Evolutionary conservation across 805 yeast genomes (phyloP), one percentile per base, ranked within the genome.

Genomic region (Monosporozyma aerobia): DNA sequence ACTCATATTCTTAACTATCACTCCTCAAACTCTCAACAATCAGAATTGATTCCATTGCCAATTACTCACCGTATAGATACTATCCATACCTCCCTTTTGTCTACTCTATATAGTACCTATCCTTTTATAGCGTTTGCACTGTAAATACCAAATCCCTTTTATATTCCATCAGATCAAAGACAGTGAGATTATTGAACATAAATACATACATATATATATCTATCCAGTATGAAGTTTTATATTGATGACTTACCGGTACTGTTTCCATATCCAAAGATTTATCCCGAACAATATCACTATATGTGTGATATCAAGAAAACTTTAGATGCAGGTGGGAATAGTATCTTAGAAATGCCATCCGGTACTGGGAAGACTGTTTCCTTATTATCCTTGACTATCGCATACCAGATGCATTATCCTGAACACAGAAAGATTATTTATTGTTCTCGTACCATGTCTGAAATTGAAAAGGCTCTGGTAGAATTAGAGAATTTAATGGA

Each of bases 361-460:
- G 99, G 99, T 3, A 94, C 99, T 3, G 99, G 99, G 44, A 94
- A 94, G 68, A 94, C 99, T 40, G 87, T 94, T 3, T 90, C 98
- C 0, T 75, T 94, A 65, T 74, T 94, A 32, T 89, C 98, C 0
- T 71, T 94, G 46, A 89, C 98, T 0, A 89, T 94, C 47, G 96
- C 99, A 13, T 94, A 94, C 69, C 99, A 94, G 68, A 82, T 88
- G 87, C 80, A 79, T 64, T 90, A 92, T 67, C 95, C 97, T 9
- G 97, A 92, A 63, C 96, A 89, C 64, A 73, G 71, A 53, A 94
- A 92, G 75, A 83, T 94, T 59, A 88, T 94, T 6, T 94, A 94
- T 70, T 94, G 99, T 69, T 94, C 99, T 5, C 98, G 99, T 77
- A 94, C 99, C 35, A 94, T 94, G 98, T 88, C 97, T 10, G 99